Evolutionary conservation across 2,329 filamentous ascomycete genomes (phyloP).

Genomic region (Neophaeococcomyces mojaviensis): DNA sequence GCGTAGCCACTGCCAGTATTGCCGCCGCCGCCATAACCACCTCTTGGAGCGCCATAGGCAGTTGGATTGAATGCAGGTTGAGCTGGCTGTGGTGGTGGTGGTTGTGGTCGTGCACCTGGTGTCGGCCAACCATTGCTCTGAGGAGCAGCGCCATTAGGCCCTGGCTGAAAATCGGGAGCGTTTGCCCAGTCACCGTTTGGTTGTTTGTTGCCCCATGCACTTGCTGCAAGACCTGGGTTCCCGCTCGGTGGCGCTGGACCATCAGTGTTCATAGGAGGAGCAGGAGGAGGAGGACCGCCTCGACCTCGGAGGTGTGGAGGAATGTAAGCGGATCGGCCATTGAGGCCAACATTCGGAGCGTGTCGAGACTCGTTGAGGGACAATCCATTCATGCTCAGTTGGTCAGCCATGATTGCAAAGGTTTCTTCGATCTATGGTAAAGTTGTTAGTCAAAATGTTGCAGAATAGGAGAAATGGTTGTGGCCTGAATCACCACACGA

Average conservation of each 20-base stretch:
- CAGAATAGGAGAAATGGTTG: no score
- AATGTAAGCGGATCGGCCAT: conserved; percentile 53
- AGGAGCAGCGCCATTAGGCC: conserved; percentile 28
- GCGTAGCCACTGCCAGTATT: conserved; percentile 47
- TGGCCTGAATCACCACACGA: no score
- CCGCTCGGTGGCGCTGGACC: conserved; percentile 26
- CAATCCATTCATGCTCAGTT: conserved; percentile 51
- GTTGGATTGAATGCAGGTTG: conserved; percentile 50
- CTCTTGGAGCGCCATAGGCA: conserved; percentile 52
- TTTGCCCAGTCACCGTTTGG: conserved; percentile 43
- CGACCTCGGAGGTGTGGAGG: conserved; percentile 54
- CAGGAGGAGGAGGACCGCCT: conserved; percentile 26
- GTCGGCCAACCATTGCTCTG: conserved; percentile 30
- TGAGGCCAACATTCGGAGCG: conserved; percentile 38
- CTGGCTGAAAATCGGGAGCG: conserved; percentile 50
- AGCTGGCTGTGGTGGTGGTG: conserved; percentile 17
- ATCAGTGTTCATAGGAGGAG: conserved; percentile 31
- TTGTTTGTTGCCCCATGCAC: conserved; percentile 28
- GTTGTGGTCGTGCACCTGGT: conserved; percentile 12
- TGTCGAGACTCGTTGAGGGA: conserved; percentile 57
- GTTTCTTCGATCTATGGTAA: not conserved
- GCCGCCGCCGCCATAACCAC: conserved; percentile 40
- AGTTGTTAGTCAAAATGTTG: not conserved
- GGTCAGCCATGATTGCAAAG: conserved; percentile 39
- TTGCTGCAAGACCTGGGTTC: conserved; percentile 26